Percentiles rank a stretch among this genome's conserved stretches.
Evolutionary conservation across 2,329 filamentous ascomycete genomes (phyloP).

Genomic region (Chaetomiaceae sp.): DNA sequence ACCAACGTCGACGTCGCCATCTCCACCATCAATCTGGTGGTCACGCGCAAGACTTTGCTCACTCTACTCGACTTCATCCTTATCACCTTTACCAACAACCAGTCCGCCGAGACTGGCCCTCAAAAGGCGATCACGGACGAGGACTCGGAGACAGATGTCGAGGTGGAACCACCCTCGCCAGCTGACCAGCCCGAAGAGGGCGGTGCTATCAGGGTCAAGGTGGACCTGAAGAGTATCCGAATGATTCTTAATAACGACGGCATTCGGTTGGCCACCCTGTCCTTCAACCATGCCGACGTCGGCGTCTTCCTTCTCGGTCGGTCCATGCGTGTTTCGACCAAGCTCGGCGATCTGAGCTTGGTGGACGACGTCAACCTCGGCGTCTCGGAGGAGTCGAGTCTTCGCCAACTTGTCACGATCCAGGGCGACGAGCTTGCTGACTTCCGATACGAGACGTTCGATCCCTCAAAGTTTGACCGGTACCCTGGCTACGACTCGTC

Average conservation of each 20-base stretch:
- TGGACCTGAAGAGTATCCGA: constrained; percentile 87
- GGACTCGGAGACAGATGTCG: constrained; percentile 36
- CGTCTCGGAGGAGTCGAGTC: constrained; percentile 71
- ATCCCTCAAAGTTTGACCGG: constrained; percentile 59
- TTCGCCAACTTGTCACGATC: constrained; percentile 87
- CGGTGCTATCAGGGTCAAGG: constrained; percentile 87
- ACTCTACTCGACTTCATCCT: constrained; percentile 93
- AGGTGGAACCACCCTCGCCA: constrained; percentile 34
- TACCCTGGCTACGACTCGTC: constrained; percentile 96
- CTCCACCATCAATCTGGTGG: constrained; percentile 92
- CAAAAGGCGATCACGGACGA: constrained; percentile 38
- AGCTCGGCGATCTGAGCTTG: constrained; percentile 80
- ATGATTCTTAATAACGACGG: constrained; percentile 97
- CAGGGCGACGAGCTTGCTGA: constrained; percentile 94
- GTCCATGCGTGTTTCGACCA: constrained; percentile 81
- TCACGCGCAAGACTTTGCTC: constrained; percentile 86
- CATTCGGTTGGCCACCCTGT: constrained; percentile 85
- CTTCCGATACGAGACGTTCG: constrained; percentile 96
- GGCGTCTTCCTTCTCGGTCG: constrained; percentile 82
- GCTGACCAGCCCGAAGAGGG: constrained; percentile 43
- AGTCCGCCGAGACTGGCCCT: constrained; percentile 29
- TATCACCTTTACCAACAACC: constrained; percentile 72
- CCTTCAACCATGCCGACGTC: constrained; percentile 87
- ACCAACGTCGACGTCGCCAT: constrained; percentile 88
- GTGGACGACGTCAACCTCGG: constrained; percentile 93